A percentile compares a stretch with the other conserved stretches of the same genome.
Evolutionary conservation across 1,139 yeast species (phyloP).

Genomic region (Blastobotrys apis): DNA sequence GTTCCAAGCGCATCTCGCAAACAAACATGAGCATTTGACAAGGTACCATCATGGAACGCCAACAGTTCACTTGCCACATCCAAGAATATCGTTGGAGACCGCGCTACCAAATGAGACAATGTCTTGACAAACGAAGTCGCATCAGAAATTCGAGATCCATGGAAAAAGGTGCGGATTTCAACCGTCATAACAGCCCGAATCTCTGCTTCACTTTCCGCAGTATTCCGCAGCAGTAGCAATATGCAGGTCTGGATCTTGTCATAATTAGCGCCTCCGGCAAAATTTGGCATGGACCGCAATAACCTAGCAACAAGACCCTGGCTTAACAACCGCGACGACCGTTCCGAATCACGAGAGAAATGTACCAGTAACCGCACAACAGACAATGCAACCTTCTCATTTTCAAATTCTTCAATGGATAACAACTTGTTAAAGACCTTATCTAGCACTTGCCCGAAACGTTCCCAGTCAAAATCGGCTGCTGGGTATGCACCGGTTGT

Average conservation of each 20-base stretch:
- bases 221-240: slow-evolving; percentile 54
- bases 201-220: slow-evolving; percentile 59
- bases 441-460: slow-evolving; percentile 28
- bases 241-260: slow-evolving; percentile 34
- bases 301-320: slow-evolving; percentile 42
- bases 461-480: slow-evolving; percentile 36
- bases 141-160: slow-evolving; percentile 42
- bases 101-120: slow-evolving; percentile 50
- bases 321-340: slow-evolving; percentile 41
- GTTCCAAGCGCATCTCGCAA: slow-evolving; percentile 18
- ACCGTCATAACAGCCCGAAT: slow-evolving; percentile 46
- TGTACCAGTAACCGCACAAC: slow-evolving; percentile 51
- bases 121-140: slow-evolving; percentile 53
- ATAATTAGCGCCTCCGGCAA: slow-evolving; percentile 27
- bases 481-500: slow-evolving; percentile 12
- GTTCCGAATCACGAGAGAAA: slow-evolving; percentile 45
- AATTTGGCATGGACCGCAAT: slow-evolving; percentile 29
- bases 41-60: slow-evolving; percentile 20
- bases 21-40: slow-evolving; percentile 19
- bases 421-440: slow-evolving; percentile 45
- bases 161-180: slow-evolving; percentile 36
- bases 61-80: slow-evolving; percentile 49
- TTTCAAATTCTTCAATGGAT: slow-evolving; percentile 39
- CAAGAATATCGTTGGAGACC: slow-evolving; percentile 55
- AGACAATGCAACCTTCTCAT: slow-evolving; percentile 47